phyloP scores from a whole-genome alignment of 805 yeast species.

The Saccharomyces eubayanus region DNA sequence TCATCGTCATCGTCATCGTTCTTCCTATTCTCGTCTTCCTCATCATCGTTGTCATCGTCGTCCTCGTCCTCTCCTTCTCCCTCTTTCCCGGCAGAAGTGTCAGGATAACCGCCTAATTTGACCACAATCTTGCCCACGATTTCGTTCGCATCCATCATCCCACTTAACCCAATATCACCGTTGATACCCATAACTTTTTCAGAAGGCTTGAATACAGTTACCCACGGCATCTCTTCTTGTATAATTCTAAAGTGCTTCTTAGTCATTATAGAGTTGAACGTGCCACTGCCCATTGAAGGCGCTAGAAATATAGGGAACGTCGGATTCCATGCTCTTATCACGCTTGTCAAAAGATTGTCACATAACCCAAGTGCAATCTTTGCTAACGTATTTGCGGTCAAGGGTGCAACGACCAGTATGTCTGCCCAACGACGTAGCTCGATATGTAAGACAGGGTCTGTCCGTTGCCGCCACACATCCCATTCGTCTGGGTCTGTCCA shows the following conservation, averaged over 20 bases:
- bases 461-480: conserved; percentile 66
- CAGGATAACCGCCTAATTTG: conserved; percentile 56
- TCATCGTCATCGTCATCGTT: conserved; percentile 23
- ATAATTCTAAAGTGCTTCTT: conserved; percentile 70
- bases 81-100: conserved; percentile 41
- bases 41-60: conserved; percentile 30
- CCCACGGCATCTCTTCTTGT: conserved; percentile 88
- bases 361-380: conserved; percentile 86
- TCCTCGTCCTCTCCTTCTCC: conserved; percentile 37
- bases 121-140: conserved; percentile 76
- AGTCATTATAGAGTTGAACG: conserved; percentile 82
- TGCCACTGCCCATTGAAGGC: conserved; percentile 90
- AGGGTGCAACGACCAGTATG: conserved; percentile 80
- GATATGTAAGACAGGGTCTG: conserved; percentile 89
- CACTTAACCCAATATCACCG: conserved; percentile 98
- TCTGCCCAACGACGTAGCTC: conserved; percentile 96
- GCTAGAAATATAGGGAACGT: conserved; percentile 81
- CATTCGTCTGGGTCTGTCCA: conserved; percentile 96
- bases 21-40: conserved; percentile 22
- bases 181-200: conserved; percentile 88
- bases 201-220: conserved; percentile 80
- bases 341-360: conserved; percentile 82
- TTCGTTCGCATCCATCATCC: conserved; percentile 96
- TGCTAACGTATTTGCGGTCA: conserved; percentile 88
- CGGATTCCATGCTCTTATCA: conserved; percentile 94